Conservation (phyloP, 352 stramenopile species). For the Phytopythium chamaehyphon region DNA sequence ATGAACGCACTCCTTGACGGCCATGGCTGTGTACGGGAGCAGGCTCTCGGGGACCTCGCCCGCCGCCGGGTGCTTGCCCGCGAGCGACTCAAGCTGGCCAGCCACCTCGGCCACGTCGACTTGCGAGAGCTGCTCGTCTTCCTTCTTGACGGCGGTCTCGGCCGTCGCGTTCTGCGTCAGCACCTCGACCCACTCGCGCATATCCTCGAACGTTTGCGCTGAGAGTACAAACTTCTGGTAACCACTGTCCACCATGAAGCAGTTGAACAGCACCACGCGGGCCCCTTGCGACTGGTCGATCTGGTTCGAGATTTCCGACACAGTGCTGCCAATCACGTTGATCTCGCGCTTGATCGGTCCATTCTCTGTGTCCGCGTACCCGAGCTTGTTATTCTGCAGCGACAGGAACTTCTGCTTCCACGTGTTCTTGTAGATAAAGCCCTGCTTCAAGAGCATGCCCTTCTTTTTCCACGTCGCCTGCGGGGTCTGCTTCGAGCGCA, state of each 20-base stretch:
- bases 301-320: conserved; percentile 84
- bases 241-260: conserved; percentile 80
- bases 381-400: conserved; percentile 85
- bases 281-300: conserved; percentile 84
- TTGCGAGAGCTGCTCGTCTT: conserved; percentile 67
- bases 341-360: conserved; percentile 86
- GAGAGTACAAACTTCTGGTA: conserved; percentile 83
- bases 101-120: conserved; percentile 71
- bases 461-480: conserved; percentile 90
- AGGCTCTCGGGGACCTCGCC: conserved; percentile 66
- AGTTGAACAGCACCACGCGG: conserved; percentile 84
- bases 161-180: conserved; percentile 80
- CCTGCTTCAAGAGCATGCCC: conserved; percentile 80
- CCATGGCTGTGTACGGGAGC: conserved; percentile 75
- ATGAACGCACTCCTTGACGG: conserved; percentile 84
- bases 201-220: conserved; percentile 82
- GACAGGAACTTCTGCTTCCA: conserved; percentile 88
- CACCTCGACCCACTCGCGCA: conserved; percentile 87
- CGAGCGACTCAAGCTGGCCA: conserved; percentile 73
- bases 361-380: conserved; percentile 74
- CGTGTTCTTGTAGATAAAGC: conserved; percentile 89
- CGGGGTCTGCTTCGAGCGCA: conserved; percentile 53
- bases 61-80: conserved; percentile 65
- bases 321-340: conserved; percentile 76
- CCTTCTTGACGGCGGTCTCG: conserved; percentile 73